Percentiles rank a stretch among this genome's conserved stretches.
Conservation (phyloP, 768 basidiomycete genomes). For the Naganishia kalamii region DNA sequence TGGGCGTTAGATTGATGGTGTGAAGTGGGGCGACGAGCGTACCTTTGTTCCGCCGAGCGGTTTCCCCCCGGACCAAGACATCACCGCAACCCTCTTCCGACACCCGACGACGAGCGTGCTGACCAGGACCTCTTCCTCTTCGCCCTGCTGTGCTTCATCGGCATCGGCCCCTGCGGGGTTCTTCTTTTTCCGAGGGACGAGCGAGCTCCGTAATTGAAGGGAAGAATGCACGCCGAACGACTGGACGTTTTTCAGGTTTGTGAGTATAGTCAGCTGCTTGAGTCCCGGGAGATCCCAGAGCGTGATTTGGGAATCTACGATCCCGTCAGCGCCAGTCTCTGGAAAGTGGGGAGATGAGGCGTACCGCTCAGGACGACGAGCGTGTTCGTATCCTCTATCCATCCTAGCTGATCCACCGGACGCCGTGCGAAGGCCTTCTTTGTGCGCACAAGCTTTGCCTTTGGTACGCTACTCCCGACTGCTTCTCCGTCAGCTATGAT, state of each 20-base stretch:
- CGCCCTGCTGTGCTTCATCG: slow-evolving; percentile 39
- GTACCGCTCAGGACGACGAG: slow-evolving; percentile 77
- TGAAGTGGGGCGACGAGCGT: no score
- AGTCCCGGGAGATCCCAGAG: slow-evolving; percentile 71
- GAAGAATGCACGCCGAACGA: slow-evolving; percentile 69
- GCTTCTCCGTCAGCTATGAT: background rate
- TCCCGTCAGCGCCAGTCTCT: slow-evolving; percentile 3
- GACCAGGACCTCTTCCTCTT: slow-evolving; percentile 59
- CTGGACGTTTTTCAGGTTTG: slow-evolving; percentile 71
- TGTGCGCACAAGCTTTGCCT: slow-evolving; percentile 17
- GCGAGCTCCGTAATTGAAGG: background rate
- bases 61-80: slow-evolving; percentile 48
- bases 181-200: background rate
- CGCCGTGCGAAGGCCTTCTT: slow-evolving; percentile 15
- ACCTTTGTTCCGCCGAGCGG: slow-evolving; percentile 2
- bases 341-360: slow-evolving; percentile 24
- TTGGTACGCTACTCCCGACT: slow-evolving; percentile 13
- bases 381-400: slow-evolving; percentile 76
- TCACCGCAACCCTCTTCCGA: slow-evolving; percentile 72
- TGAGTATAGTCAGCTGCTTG: slow-evolving; percentile 62
- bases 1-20: background rate
- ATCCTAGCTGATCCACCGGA: slow-evolving; percentile 78
- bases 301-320: slow-evolving; percentile 56
- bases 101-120: slow-evolving; percentile 80
- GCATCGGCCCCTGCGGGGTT: slow-evolving; percentile 25